Evolutionary conservation across 2,329 filamentous ascomycete species (phyloP), one percentile per base, ranked within the genome.

Genomic region (Ophiostoma ulmi): DNA sequence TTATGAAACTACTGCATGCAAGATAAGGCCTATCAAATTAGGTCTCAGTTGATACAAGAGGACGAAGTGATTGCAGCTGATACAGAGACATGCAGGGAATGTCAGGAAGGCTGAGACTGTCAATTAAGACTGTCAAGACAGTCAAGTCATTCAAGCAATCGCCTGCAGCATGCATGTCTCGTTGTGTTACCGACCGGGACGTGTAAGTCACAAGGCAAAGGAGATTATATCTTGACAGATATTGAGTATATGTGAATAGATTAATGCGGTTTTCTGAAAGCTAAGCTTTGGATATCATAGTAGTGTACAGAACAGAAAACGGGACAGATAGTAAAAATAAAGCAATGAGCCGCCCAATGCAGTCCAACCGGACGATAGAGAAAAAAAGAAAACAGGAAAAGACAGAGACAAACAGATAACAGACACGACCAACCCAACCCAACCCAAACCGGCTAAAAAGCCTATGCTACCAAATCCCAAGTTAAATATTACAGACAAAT

Each of bases 401-500:
- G 26, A 67, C 13, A 58, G 7, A 14, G 7, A 14, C 22, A 10
- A 55, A 26, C 6, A 58, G n/a, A 26, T 26, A 31, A 5, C n/a
- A 58, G 22, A 58, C 31, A 22, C 52, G 52, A 58, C 52, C 52
- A 58, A 31, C n/a, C 52, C 44, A n/a, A 48, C 44, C 44, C 44
- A 48, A 48, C 5, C 38, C 55, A 22, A 31, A 61, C 13, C 31
- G 7, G 61, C 26, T 35, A 22, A 20, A 2, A 31, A 64, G 35
- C 31, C 61, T 35, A 64, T 64, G 63, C 63, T 39, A 65, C 63
- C 35, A 22, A 11, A 39, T 39, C 36, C 63, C 61, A 39, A 39
- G 39, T 35, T 38, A 31, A 67, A 68, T 55, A 63, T 31, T 71
- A 71, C 58, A 69, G 55, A 48, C 20, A 44, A 71, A 58, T 38